Percentiles rank a stretch among this genome's conserved stretches.
These are phyloP conservation scores for Sherardia arvensis DNA, from an alignment of 257 asterid species.

Conservation along the genomic window DNA sequence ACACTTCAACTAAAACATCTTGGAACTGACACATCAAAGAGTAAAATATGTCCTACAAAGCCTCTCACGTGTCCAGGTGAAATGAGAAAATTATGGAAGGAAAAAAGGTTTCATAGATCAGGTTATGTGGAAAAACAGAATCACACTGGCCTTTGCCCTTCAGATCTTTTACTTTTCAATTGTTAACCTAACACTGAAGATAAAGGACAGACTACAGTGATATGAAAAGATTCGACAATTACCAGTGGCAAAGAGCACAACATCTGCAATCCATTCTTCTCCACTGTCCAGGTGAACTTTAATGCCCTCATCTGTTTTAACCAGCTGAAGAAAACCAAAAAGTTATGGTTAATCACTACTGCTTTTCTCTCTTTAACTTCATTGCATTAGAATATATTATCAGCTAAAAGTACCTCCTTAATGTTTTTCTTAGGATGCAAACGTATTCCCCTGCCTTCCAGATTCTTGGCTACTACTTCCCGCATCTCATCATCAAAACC, in stretches of 20 bases:
- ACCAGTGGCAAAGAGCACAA: conserved; percentile 98
- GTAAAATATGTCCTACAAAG: neutral
- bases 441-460: conserved; percentile 92
- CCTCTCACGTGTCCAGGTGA: neutral
- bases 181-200: neutral
- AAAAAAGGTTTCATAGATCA: neutral
- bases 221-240: conserved; percentile 16
- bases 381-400: neutral
- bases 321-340: conserved; percentile 45
- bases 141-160: neutral
- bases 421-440: conserved; percentile 68
- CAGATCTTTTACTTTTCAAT: neutral
- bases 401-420: conserved; percentile 54
- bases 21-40: neutral
- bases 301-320: conserved; percentile 63
- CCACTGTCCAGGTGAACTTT: conserved; percentile 76
- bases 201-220: neutral
- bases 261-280: conserved; percentile 81
- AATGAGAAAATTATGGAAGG: no score
- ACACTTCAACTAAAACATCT: neutral
- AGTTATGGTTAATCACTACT: neutral
- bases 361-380: neutral
- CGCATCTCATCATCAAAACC: conserved; percentile 99
- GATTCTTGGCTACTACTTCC: conserved; percentile 74
- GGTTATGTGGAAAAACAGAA: neutral